Evolutionary conservation across 192 early-diverging fungal genomes (phyloP).

Genomic region (Ambispora gerdemannii): DNA sequence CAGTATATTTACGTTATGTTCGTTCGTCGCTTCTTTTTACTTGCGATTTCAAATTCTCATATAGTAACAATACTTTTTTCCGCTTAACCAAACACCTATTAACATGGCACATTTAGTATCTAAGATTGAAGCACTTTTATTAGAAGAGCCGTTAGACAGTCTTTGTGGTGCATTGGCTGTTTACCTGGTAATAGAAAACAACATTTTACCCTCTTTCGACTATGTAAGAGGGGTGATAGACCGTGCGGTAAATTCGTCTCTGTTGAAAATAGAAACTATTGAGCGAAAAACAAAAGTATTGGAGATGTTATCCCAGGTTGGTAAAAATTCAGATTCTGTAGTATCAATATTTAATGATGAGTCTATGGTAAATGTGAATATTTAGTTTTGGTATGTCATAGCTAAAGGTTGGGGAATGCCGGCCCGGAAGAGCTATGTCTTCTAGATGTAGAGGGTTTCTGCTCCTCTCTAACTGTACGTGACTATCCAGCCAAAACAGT

Average conservation of each 20-base stretch:
- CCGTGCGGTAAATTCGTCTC: conserved; percentile 22
- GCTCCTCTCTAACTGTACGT: conserved; percentile 20
- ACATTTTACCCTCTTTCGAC: neutral
- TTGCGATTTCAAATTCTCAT: neutral
- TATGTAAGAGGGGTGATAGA: conserved; percentile 14
- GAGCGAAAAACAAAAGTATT: conserved; percentile 13
- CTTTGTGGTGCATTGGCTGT: conserved; percentile 6
- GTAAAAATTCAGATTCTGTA: too few species aligned
- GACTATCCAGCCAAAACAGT: conserved; percentile 27
- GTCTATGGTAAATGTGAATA: conserved; percentile 12
- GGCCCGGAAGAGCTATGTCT: conserved; percentile 19
- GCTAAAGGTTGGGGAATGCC: conserved; percentile 1
- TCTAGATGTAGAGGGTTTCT: conserved; percentile 24
- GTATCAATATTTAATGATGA: conserved; percentile 23
- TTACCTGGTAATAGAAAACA: neutral
- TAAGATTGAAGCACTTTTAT: conserved; percentile 16
- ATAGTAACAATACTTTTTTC: conserved; percentile 11
- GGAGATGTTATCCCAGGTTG: conserved; percentile 8
- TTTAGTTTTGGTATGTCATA: conserved; percentile 24
- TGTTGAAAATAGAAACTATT: conserved; percentile 18
- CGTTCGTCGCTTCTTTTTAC: neutral
- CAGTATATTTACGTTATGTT: conserved; percentile 6
- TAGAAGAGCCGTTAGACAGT: conserved; percentile 1
- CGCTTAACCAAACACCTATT: conserved; percentile 4
- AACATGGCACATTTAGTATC: conserved; percentile 14